phyloP scores from a whole-genome alignment of 2,329 filamentous ascomycete genomes.

The Plectosphaerella cucumerina region DNA sequence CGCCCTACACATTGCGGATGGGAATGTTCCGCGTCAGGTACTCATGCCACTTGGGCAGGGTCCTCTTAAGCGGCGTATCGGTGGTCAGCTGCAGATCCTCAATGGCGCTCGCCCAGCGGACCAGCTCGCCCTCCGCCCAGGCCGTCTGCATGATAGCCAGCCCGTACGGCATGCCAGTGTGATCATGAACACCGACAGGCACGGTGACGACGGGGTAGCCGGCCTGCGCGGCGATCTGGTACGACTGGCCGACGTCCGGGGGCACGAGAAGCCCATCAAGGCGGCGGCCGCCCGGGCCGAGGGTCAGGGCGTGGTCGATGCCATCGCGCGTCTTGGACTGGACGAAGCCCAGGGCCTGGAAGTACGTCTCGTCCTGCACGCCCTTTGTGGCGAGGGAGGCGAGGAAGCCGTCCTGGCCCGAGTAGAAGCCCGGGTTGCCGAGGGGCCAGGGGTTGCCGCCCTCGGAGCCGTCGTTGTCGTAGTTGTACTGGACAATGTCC shows the following conservation, averaged over 20 bases:
- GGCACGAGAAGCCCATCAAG: slow-evolving; percentile 66
- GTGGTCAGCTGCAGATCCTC: slow-evolving; percentile 49
- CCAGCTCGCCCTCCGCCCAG: slow-evolving; percentile 52
- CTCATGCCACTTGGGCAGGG: slow-evolving; percentile 46
- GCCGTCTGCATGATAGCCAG: slow-evolving; percentile 56
- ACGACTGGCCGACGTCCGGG: slow-evolving; percentile 62
- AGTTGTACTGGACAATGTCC: slow-evolving; percentile 63
- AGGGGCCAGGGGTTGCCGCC: slow-evolving; percentile 56
- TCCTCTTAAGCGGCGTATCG: slow-evolving; percentile 40
- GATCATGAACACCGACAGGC: slow-evolving; percentile 54
- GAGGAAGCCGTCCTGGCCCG: slow-evolving; percentile 68
- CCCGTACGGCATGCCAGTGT: slow-evolving; percentile 56
- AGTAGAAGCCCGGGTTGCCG: slow-evolving; percentile 58
- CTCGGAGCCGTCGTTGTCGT: slow-evolving; percentile 60
- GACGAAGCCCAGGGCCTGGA: slow-evolving; percentile 60
- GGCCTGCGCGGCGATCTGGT: slow-evolving; percentile 69
- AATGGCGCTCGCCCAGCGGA: slow-evolving; percentile 60
- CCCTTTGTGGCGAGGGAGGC: slow-evolving; percentile 59
- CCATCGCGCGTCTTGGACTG: slow-evolving; percentile 57
- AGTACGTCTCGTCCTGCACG: slow-evolving; percentile 60
- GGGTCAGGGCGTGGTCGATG: slow-evolving; percentile 62
- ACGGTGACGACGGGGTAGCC: slow-evolving; percentile 71
- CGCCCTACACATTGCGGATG: slow-evolving; percentile 12
- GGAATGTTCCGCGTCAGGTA: slow-evolving; percentile 44
- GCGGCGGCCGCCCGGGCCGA: slow-evolving; percentile 28